phyloP scores from a whole-genome alignment of 345 rosid species.

The Eucalyptus curtisii region DNA sequence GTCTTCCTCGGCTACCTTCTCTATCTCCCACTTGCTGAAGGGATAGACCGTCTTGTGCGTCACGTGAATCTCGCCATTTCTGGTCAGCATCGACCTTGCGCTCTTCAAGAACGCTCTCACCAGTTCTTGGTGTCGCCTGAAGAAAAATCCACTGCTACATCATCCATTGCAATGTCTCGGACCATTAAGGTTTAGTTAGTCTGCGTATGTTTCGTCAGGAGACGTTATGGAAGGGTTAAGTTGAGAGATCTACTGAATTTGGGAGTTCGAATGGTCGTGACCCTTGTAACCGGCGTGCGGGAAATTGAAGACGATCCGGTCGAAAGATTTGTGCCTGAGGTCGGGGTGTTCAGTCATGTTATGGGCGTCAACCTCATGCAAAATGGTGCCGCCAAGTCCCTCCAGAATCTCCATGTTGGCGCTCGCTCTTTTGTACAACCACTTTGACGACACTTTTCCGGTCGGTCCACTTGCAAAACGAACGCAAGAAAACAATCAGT shows the following conservation, averaged over 20 bases:
- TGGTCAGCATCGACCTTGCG: slow-evolving; percentile 20
- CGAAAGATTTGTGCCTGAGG: neutral
- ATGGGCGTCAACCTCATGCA: slow-evolving; percentile 12
- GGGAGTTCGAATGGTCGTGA: neutral
- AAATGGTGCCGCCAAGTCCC: slow-evolving; percentile 1
- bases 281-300: slow-evolving; percentile 4
- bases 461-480: neutral
- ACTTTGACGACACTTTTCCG: neutral
- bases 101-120: slow-evolving; percentile 34
- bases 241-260: neutral
- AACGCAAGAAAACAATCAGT: neutral
- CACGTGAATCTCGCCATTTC: slow-evolving; percentile 38
- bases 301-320: slow-evolving; percentile 17
- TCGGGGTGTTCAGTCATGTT: slow-evolving; percentile 1
- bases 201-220: neutral
- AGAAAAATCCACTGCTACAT: neutral
- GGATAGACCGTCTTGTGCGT: slow-evolving; percentile 37
- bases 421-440: neutral
- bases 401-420: neutral
- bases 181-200: neutral
- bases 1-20: slow-evolving; percentile 7
- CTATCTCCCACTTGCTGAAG: slow-evolving; percentile 26
- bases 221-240: neutral
- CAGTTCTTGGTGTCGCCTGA: slow-evolving; percentile 17
- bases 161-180: neutral